phyloP scores from a whole-genome alignment of 768 basidiomycete species.

The Pisolithus microcarpus region DNA sequence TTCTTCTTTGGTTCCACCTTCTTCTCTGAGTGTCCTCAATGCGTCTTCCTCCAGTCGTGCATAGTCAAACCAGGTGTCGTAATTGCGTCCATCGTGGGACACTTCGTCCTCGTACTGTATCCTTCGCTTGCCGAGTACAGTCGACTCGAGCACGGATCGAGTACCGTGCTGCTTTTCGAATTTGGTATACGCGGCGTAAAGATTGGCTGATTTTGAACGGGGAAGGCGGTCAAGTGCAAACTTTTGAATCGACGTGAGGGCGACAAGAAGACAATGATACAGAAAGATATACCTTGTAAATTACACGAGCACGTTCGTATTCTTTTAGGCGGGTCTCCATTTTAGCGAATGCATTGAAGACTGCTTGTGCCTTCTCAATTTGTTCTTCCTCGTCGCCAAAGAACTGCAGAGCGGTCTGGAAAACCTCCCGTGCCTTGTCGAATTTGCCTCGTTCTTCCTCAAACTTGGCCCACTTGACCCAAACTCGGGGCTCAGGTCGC shows the following conservation, averaged over 20 bases:
- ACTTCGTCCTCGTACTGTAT: conserved; percentile 99
- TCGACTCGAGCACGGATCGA: conserved; percentile 79
- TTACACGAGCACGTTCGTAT: conserved; percentile 92
- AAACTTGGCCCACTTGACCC: conserved; percentile 84
- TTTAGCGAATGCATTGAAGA: conserved; percentile 89
- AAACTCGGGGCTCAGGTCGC: conserved; percentile 67
- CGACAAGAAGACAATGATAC: not conserved
- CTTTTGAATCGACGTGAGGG: conserved; percentile 32
- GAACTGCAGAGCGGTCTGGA: conserved; percentile 85
- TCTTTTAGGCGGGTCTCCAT: conserved; percentile 98
- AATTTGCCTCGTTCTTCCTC: conserved; percentile 67
- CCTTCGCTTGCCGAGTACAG: conserved; percentile 93
- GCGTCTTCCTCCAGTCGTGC: conserved; percentile 89
- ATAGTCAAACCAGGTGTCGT: conserved; percentile 98
- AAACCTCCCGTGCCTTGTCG: conserved; percentile 77
- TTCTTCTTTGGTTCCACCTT: conserved; percentile 68
- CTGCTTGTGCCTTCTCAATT: conserved; percentile 82
- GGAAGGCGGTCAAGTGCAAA: conserved; percentile 93
- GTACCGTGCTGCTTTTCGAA: conserved; percentile 98
- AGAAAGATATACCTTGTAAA: conserved; percentile 75
- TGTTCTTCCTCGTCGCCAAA: conserved; percentile 85
- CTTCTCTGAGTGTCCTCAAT: conserved; percentile 63
- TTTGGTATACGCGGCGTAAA: conserved; percentile 92
- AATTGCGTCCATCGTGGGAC: conserved; percentile 84
- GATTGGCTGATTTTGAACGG: conserved; percentile 77